These are phyloP conservation scores for Periconia sp. DNA, from an alignment of 2,329 filamentous ascomycete genomes.

Conservation along the genomic window DNA sequence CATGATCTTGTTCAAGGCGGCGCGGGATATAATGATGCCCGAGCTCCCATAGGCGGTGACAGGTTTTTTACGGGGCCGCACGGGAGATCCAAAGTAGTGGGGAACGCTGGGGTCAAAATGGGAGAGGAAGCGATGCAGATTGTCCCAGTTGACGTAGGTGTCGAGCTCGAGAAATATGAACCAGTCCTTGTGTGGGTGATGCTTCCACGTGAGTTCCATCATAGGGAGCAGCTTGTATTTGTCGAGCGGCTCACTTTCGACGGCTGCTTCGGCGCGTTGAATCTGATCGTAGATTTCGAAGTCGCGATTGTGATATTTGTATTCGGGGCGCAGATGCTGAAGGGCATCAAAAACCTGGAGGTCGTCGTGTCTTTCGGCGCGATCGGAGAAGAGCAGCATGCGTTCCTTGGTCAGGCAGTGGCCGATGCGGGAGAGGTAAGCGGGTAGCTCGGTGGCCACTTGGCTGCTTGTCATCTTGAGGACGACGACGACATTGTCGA, in stretches of 20 bases:
- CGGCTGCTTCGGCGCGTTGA: slow-evolving; percentile 41
- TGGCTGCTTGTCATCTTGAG: slow-evolving; percentile 62
- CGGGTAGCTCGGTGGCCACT: slow-evolving; percentile 57
- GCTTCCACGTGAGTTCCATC: slow-evolving; percentile 51
- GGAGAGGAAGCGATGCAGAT: slow-evolving; percentile 44
- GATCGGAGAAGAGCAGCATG: slow-evolving; percentile 61
- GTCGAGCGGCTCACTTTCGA: slow-evolving; percentile 55
- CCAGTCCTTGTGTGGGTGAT: slow-evolving; percentile 36
- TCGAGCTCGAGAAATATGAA: slow-evolving; percentile 43
- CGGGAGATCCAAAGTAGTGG: slow-evolving; percentile 46
- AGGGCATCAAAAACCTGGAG: slow-evolving; percentile 52
- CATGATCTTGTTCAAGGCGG: slow-evolving; percentile 51
- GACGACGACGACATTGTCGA: slow-evolving; percentile 55
- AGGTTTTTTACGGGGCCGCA: slow-evolving; percentile 36
- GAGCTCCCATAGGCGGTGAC: slow-evolving; percentile 48
- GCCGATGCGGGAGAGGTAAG: slow-evolving; percentile 57
- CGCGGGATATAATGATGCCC: slow-evolving; percentile 48
- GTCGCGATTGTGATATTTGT: slow-evolving; percentile 49
- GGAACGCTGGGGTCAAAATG: slow-evolving; percentile 39
- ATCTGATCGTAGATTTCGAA: slow-evolving; percentile 54
- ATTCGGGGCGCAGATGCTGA: slow-evolving; percentile 45
- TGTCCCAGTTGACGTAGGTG: slow-evolving; percentile 43
- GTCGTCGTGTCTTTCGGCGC: slow-evolving; percentile 55
- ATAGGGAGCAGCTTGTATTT: slow-evolving; percentile 63
- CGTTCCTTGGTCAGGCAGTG: slow-evolving; percentile 53